These are phyloP conservation scores for Debaryomycetaceae sp. DNA, from an alignment of 1,139 yeast genomes.

Conservation along the genomic window DNA sequence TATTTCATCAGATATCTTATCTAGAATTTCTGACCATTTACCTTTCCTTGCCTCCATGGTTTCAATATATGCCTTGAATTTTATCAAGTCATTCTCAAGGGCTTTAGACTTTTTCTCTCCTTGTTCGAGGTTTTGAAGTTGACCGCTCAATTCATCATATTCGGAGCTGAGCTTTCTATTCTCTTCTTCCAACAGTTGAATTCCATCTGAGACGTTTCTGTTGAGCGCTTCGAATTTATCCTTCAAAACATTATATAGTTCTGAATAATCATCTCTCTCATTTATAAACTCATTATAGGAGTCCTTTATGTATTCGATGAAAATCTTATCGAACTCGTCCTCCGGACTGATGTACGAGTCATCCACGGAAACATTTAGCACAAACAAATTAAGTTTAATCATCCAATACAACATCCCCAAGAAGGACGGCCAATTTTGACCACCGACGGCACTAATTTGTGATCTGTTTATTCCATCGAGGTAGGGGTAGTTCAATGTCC, in stretches of 20 bases:
- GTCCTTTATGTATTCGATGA: slow-evolving; percentile 61
- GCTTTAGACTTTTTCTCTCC: slow-evolving; percentile 60
- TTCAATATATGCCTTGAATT: slow-evolving; percentile 68
- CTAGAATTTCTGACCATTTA: slow-evolving; percentile 60
- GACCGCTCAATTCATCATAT: slow-evolving; percentile 20
- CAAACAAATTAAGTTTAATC: slow-evolving; percentile 51
- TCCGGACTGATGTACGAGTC: slow-evolving; percentile 30
- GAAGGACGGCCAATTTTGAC: slow-evolving; percentile 83
- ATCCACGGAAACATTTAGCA: slow-evolving; percentile 36
- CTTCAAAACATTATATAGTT: slow-evolving; percentile 54
- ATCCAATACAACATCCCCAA: slow-evolving; percentile 83
- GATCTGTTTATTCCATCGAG: slow-evolving; percentile 76
- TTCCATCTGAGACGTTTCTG: slow-evolving; percentile 32
- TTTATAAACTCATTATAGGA: slow-evolving; percentile 67
- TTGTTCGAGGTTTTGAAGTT: slow-evolving; percentile 31
- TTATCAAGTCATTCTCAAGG: slow-evolving; percentile 65
- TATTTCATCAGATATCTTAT: slow-evolving; percentile 55
- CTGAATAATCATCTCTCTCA: slow-evolving; percentile 58
- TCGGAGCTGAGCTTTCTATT: slow-evolving; percentile 36
- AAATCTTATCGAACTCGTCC: slow-evolving; percentile 53
- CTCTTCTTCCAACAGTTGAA: slow-evolving; percentile 41
- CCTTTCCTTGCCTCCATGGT: slow-evolving; percentile 60
- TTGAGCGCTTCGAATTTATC: slow-evolving; percentile 44
- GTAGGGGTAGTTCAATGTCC: slow-evolving; percentile 72
- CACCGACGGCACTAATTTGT: slow-evolving; percentile 89